A percentile compares a stretch with the other conserved stretches of the same genome.
Conservation (phyloP, 2,329 filamentous ascomycete species). For the Fusarium hostae region DNA sequence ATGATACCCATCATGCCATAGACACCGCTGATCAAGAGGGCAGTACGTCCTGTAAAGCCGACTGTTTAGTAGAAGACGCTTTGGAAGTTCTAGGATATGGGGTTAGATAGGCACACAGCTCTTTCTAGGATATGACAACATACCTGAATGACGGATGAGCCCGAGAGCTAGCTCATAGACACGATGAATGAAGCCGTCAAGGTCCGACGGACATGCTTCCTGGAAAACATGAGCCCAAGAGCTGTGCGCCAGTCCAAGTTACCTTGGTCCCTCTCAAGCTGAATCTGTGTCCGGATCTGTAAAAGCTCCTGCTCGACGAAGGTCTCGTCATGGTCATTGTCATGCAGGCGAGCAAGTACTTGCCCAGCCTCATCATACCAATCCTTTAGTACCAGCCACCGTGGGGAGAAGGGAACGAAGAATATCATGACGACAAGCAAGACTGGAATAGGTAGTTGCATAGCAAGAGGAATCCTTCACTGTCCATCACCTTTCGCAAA, state of each 20-base stretch:
- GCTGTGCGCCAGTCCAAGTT: neutral
- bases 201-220: slow-evolving; percentile 41
- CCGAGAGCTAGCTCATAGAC: neutral
- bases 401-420: slow-evolving; percentile 41
- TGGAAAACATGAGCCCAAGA: slow-evolving; percentile 36
- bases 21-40: neutral
- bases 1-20: neutral
- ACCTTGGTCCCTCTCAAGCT: neutral
- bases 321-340: neutral
- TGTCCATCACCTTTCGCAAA: slow-evolving; percentile 46
- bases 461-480: slow-evolving; percentile 51
- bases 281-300: neutral
- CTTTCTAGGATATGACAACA: too few species aligned
- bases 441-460: slow-evolving; percentile 45
- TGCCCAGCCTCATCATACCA: slow-evolving; percentile 29
- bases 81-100: neutral
- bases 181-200: neutral
- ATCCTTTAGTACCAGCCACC: slow-evolving; percentile 31
- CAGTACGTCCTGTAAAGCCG: neutral
- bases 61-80: neutral
- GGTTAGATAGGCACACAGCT: neutral
- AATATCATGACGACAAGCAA: slow-evolving; percentile 35
- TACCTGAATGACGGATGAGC: neutral
- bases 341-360: neutral
- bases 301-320: neutral